These are phyloP conservation scores for Boletales sp. DNA, from an alignment of 768 basidiomycete species.

Conservation along the genomic window DNA sequence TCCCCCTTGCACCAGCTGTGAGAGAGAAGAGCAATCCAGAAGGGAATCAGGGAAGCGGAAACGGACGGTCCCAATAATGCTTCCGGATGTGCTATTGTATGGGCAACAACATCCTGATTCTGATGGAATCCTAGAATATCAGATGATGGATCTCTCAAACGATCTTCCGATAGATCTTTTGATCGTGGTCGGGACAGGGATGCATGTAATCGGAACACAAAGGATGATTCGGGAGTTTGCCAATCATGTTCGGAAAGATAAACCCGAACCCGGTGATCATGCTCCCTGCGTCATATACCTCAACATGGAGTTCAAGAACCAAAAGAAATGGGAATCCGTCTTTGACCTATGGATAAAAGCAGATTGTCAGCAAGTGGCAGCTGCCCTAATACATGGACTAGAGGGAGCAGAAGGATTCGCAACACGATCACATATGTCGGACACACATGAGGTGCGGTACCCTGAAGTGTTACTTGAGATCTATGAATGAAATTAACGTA, in stretches of 20 bases:
- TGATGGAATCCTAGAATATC: not conserved
- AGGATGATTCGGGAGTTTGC: constrained; percentile 4
- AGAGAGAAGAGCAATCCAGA: not conserved
- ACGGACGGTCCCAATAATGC: not conserved
- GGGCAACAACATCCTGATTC: constrained; percentile 4
- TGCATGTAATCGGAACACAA: constrained; percentile 12
- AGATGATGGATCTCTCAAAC: constrained; percentile 1
- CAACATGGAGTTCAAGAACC: constrained; percentile 3
- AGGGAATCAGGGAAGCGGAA: not conserved
- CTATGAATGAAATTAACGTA: too few relatives aligned
- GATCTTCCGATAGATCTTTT: not conserved
- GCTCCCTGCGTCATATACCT: constrained; percentile 1
- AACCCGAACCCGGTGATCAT: not conserved
- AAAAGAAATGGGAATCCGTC: not conserved
- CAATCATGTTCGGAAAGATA: not conserved
- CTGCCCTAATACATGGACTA: not conserved
- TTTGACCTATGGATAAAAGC: constrained; percentile 10
- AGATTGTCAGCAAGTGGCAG: constrained; percentile 6
- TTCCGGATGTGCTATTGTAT: constrained; percentile 12
- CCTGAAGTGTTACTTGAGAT: too few relatives aligned
- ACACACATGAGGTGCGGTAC: too few relatives aligned
- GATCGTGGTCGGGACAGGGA: constrained; percentile 9
- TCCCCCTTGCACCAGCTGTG: not conserved
- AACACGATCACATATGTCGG: too few relatives aligned
- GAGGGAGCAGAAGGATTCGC: not conserved